Evolutionary conservation across 2,329 filamentous ascomycete genomes (phyloP).

Genomic region (Escovopsis sp.): DNA sequence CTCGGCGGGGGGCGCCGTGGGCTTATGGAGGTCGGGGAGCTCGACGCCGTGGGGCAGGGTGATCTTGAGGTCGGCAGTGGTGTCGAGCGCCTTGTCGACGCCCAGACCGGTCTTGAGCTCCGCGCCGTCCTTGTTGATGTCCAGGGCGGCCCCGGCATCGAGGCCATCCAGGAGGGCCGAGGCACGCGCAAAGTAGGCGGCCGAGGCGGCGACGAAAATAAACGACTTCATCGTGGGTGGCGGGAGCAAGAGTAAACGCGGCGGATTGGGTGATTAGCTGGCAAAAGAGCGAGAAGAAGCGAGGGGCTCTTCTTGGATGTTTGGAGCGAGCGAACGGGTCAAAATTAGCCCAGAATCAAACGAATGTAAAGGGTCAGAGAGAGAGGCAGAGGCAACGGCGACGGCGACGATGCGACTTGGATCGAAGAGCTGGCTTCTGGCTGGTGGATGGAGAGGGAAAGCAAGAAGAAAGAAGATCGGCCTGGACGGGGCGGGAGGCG

Average conservation of each 20-base stretch:
- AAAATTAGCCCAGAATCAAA: conserved; percentile 9
- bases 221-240: conserved; percentile 14
- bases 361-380: conserved; percentile 7
- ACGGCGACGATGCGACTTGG: too few relatives aligned
- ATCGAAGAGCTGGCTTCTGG: conserved; percentile 6
- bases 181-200: conserved; percentile 7
- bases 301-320: background rate
- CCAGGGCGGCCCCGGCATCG: background rate
- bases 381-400: background rate
- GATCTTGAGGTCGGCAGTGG: too few relatives aligned
- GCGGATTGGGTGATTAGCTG: too few relatives aligned
- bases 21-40: conserved; percentile 10
- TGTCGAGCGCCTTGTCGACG: too few relatives aligned
- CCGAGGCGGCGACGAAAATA: conserved; percentile 9
- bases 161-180: conserved; percentile 1
- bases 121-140: background rate
- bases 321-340: conserved; percentile 12
- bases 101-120: background rate
- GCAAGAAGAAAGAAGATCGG: too few relatives aligned
- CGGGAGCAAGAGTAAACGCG: too few relatives aligned
- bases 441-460: too few relatives aligned
- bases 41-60: conserved; percentile 3
- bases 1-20: conserved; percentile 10
- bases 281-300: conserved; percentile 1
- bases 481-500: too few relatives aligned